Percentiles rank a stretch among this genome's conserved stretches.
Conservation (phyloP, 495 filamentous ascomycete genomes). For the Xylaria curta region DNA sequence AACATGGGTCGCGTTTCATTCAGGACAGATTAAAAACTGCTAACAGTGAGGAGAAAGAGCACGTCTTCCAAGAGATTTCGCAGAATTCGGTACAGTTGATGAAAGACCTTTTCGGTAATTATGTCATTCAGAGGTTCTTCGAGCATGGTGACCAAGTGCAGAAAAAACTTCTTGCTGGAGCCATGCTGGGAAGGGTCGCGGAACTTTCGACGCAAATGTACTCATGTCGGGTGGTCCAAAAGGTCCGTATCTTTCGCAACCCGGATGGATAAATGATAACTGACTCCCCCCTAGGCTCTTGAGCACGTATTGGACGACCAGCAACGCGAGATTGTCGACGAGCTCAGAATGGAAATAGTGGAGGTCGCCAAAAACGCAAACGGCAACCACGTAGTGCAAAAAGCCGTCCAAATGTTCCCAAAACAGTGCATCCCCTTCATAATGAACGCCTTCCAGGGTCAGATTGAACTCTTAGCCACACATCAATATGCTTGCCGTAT, state of each 20-base stretch:
- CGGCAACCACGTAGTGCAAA: conserved; percentile 97
- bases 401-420: conserved; percentile 87
- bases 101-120: conserved; percentile 97
- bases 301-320: conserved; percentile 92
- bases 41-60: conserved; percentile 97
- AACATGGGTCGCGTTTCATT: conserved; percentile 94
- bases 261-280: not conserved
- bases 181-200: conserved; percentile 85
- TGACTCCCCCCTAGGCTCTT: conserved; percentile 67
- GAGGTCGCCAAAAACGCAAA: conserved; percentile 88
- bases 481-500: conserved; percentile 93
- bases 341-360: conserved; percentile 79
- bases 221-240: conserved; percentile 95
- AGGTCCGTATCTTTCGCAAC: conserved; percentile 56
- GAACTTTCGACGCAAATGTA: conserved; percentile 89
- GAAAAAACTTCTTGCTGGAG: conserved; percentile 82
- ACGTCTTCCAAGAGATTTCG: conserved; percentile 85
- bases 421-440: conserved; percentile 85
- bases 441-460: conserved; percentile 80
- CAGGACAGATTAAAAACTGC: conserved; percentile 94
- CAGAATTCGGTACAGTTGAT: conserved; percentile 85
- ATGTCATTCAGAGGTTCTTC: conserved; percentile 97
- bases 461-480: conserved; percentile 77
- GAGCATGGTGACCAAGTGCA: conserved; percentile 95
- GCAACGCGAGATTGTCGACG: conserved; percentile 82